Conservation (phyloP, 176 grass and related monocot species). For the Dendrocalamus sinicus region DNA sequence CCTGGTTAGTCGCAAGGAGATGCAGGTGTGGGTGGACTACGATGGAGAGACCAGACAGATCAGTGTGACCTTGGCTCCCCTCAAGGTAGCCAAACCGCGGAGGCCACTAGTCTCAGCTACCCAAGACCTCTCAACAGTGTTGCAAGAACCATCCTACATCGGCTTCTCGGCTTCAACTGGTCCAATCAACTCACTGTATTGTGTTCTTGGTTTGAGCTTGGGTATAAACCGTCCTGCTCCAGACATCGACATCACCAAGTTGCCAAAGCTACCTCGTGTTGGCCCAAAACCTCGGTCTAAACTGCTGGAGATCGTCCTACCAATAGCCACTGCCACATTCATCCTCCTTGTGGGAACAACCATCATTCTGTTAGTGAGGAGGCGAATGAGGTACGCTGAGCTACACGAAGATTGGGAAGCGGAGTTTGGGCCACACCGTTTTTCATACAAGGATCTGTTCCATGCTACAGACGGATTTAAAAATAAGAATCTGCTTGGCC, state of each 20-base stretch:
- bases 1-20: slow-evolving; percentile 28
- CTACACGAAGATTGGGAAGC: slow-evolving; percentile 35
- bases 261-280: not conserved
- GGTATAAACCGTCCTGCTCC: slow-evolving; percentile 21
- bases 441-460: slow-evolving; percentile 29
- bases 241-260: not conserved
- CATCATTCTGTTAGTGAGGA: not conserved
- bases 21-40: slow-evolving; percentile 52
- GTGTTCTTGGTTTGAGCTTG: slow-evolving; percentile 48
- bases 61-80: slow-evolving; percentile 35
- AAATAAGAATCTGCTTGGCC: slow-evolving; percentile 12
- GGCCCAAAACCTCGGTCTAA: slow-evolving; percentile 21
- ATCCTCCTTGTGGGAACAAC: not conserved
- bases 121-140: slow-evolving; percentile 32
- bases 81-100: not conserved
- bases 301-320: not conserved
- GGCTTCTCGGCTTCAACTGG: slow-evolving; percentile 47
- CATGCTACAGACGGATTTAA: slow-evolving; percentile 34
- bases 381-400: slow-evolving; percentile 21
- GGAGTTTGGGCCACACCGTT: slow-evolving; percentile 19
- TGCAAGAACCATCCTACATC: slow-evolving; percentile 21
- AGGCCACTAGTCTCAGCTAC: not conserved
- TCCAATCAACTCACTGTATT: slow-evolving; percentile 8
- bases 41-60: not conserved
- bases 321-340: not conserved